phyloP scores from a whole-genome alignment of 768 basidiomycete genomes.

The Naematelia encephala region DNA sequence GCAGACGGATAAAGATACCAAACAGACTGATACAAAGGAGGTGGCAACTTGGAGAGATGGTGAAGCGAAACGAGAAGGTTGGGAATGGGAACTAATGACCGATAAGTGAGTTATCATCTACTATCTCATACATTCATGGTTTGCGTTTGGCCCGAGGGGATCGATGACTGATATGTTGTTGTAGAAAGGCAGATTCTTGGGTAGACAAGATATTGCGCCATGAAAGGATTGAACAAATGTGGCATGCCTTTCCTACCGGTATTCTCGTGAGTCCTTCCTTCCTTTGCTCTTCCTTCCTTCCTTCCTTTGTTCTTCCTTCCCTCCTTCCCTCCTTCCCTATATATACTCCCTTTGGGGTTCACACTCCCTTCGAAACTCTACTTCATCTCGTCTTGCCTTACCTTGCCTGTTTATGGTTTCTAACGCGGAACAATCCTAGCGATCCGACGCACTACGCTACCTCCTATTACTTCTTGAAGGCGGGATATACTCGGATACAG shows the following conservation, averaged over 20 bases:
- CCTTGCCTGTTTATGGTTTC: background rate
- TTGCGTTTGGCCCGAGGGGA: no score
- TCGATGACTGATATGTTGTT: background rate
- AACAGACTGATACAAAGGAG: conserved; percentile 10
- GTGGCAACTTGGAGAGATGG: conserved; percentile 38
- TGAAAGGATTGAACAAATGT: conserved; percentile 35
- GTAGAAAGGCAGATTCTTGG: conserved; percentile 32
- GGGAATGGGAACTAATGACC: conserved; percentile 43
- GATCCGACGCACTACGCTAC: conserved; percentile 46
- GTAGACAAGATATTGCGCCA: conserved; percentile 21
- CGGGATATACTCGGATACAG: conserved; percentile 52
- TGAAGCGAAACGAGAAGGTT: conserved; percentile 32
- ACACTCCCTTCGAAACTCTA: no score
- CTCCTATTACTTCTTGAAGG: conserved; percentile 43
- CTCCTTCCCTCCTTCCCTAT: background rate
- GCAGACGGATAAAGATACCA: conserved; percentile 43
- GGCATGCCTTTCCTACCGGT: conserved; percentile 43
- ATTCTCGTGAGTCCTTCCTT: conserved; percentile 39
- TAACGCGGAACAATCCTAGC: conserved; percentile 12
- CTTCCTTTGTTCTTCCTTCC: background rate
- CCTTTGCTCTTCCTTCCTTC: background rate
- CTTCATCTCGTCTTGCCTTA: no score
- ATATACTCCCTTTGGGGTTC: background rate
- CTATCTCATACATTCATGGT: no score
- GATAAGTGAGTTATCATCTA: conserved; percentile 33